Percentiles rank a stretch among this genome's conserved stretches.
phyloP scores from a whole-genome alignment of 495 filamentous ascomycete genomes.

The Annulohypoxylon bovei region DNA sequence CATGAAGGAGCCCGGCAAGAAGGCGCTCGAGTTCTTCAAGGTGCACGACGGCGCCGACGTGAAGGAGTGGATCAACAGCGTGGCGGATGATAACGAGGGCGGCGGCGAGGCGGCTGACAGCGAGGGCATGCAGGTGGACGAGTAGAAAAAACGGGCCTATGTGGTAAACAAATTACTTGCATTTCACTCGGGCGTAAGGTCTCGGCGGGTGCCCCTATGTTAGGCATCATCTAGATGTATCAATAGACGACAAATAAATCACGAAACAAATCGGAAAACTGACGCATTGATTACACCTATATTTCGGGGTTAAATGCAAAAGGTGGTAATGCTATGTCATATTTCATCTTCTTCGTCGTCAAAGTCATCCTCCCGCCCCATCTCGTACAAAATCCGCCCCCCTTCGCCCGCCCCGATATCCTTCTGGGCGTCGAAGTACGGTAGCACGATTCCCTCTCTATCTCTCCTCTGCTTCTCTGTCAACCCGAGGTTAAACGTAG shows the following conservation, averaged over 20 bases:
- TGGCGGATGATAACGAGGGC: slow-evolving; percentile 67
- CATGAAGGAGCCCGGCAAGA: slow-evolving; percentile 62
- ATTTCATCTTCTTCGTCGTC: slow-evolving; percentile 99
- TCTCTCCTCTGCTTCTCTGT: slow-evolving; percentile 90
- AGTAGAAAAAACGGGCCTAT: slow-evolving; percentile 36
- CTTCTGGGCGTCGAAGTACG: slow-evolving; percentile 94
- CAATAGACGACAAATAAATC: slow-evolving; percentile 40
- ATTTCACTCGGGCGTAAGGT: slow-evolving; percentile 37
- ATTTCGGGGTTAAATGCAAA: slow-evolving; percentile 1
- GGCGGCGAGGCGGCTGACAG: slow-evolving; percentile 58
- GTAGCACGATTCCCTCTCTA: slow-evolving; percentile 87
- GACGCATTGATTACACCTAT: no score
- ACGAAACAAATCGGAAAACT: slow-evolving; percentile 29
- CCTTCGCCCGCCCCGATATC: slow-evolving; percentile 79
- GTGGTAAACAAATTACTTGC: slow-evolving; percentile 24
- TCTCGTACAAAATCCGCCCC: slow-evolving; percentile 93
- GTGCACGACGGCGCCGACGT: slow-evolving; percentile 91
- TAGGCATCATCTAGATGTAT: slow-evolving; percentile 40
- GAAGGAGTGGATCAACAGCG: slow-evolving; percentile 76
- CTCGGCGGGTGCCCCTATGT: slow-evolving; percentile 25
- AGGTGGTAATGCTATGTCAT: slow-evolving; percentile 49
- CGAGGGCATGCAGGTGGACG: slow-evolving; percentile 84
- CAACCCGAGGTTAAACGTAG: slow-evolving; percentile 85
- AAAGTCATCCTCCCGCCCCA: slow-evolving; percentile 97
- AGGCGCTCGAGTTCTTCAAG: slow-evolving; percentile 82